Evolutionary conservation across 257 asterid species (phyloP).

Genomic region (Euphrasia confusa): DNA sequence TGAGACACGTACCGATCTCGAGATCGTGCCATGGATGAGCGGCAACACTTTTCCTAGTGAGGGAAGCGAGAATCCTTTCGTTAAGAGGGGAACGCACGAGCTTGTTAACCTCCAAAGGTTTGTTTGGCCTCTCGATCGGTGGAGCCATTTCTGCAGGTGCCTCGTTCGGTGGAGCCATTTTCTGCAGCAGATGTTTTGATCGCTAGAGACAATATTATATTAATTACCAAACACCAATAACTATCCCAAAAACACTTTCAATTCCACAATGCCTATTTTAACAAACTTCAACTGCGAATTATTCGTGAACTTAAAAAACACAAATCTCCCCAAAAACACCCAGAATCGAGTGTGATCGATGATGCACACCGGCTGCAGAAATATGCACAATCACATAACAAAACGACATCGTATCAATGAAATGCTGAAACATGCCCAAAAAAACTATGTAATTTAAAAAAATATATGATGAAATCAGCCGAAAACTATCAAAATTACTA

Average conservation of each 20-base stretch:
- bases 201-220: no score
- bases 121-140: slow-evolving; percentile 41
- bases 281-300: background rate
- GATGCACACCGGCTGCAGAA: background rate
- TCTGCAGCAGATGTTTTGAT: no score
- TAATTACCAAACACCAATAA: background rate
- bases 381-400: background rate
- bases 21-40: slow-evolving; percentile 99
- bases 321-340: slow-evolving; percentile 1
- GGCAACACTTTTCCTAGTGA: slow-evolving; percentile 76
- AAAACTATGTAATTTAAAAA: no score
- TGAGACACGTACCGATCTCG: slow-evolving; percentile 60
- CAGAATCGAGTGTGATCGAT: slow-evolving; percentile 12
- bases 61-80: slow-evolving; percentile 82
- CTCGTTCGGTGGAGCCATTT: background rate
- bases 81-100: slow-evolving; percentile 60
- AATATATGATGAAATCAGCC: no score
- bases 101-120: slow-evolving; percentile 28
- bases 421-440: no score
- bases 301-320: background rate
- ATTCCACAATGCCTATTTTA: background rate
- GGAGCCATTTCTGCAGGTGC: slow-evolving; percentile 53
- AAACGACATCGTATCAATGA: background rate
- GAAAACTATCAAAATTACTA: background rate
- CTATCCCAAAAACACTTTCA: background rate